phyloP scores from a whole-genome alignment of 2,329 filamentous ascomycete genomes.

The Emergomyces pasteurianus region DNA sequence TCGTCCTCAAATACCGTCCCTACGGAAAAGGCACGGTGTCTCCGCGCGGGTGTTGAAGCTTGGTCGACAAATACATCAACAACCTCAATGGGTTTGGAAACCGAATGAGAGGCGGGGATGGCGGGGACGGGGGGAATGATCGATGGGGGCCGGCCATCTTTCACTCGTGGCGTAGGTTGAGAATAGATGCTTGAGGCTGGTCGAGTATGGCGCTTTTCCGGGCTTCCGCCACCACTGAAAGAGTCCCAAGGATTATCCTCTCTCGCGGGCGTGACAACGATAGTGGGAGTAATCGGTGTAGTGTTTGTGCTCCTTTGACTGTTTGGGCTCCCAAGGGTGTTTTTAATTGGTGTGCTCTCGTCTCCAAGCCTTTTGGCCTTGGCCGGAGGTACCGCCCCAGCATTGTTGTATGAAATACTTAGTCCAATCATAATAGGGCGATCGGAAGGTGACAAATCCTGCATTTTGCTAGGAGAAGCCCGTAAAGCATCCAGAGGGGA shows the following conservation, averaged over 20 bases:
- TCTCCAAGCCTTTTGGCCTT: constrained; percentile 13
- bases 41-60: constrained; percentile 13
- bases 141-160: constrained; percentile 7
- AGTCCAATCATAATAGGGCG: constrained; percentile 36
- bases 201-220: constrained; percentile 18
- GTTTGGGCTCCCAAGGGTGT: constrained; percentile 14
- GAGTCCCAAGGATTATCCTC: constrained; percentile 27
- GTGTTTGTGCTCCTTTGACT: constrained; percentile 14
- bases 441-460: constrained; percentile 33
- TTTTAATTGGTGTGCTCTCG: constrained; percentile 7
- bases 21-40: constrained; percentile 22
- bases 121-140: constrained; percentile 29
- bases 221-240: constrained; percentile 11
- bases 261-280: constrained; percentile 35
- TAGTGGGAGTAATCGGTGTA: constrained; percentile 34
- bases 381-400: neutral
- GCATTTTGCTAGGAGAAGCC: constrained; percentile 16
- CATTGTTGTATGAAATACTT: constrained; percentile 24
- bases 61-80: constrained; percentile 11
- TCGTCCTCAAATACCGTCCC: constrained; percentile 28
- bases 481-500: constrained; percentile 1
- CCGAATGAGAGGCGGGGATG: constrained; percentile 24
- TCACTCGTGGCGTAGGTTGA: constrained; percentile 23
- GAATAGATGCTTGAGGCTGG: constrained; percentile 36
- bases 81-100: constrained; percentile 8